Base-by-base conservation (phyloP, 345 rosid species). In the Durio zibethinus region DNA sequence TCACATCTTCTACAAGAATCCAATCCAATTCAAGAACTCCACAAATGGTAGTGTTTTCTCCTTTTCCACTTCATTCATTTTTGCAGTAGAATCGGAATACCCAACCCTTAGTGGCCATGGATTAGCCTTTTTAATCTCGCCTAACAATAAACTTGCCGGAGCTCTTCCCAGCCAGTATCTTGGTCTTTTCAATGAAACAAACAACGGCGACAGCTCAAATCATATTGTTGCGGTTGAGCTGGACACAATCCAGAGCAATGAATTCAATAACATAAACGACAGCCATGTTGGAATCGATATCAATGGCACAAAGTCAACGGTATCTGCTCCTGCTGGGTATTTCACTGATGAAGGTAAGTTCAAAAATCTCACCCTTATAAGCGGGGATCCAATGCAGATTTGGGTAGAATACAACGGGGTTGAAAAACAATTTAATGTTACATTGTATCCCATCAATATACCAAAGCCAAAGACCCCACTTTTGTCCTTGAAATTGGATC, bases 271-370 rank as follows among this genome's bases (percentile, higher is more conserved):
- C 62, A 79, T 80, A 36, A 7, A 85, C 20, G 85, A 80, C 21
- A 89, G 87, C 20, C 97, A 88, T 33, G 88, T 90, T 29, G 91
- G 89, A 10, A 83, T 89, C 12, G 90, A 91, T 72, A 62, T 90
- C 57, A 90, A 85, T n/a, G 72, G 85, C 16, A 53, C 87, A 38
- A 4, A 0, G 12, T 92, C 97, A 10, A 5, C 43, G 2, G 35
- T 12, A 14, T 53, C 90, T 12, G 66, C 80, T 9, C 3, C 85
- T 0, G 89, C 91, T 2, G 90, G 88, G 40, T 80, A 79, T 73
- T 85, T 60, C 43, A 70, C 73, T 16, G 36, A 42, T 27, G 81
- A 77, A 1, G 81, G 73, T 0, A 69, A 77, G 75, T 36, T 73
- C 52, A 31, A 12, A 50, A 82, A 79, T 43, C 27, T 91, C 77